Evolutionary conservation across 805 yeast genomes (phyloP).

Genomic region (Clavispora santaluciae): DNA sequence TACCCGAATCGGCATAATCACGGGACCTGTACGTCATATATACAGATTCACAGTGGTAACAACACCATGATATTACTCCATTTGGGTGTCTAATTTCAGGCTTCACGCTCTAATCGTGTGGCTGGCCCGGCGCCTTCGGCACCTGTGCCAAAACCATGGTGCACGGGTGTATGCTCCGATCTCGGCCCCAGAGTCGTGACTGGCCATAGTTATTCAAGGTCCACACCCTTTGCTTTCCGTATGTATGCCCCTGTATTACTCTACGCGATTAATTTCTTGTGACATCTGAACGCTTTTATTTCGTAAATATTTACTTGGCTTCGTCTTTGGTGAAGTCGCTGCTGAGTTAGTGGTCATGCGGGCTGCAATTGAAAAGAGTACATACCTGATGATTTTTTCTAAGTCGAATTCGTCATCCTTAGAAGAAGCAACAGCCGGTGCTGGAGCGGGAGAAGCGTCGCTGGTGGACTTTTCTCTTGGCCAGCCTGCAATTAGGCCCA

Average conservation of each 20-base stretch:
- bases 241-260: no score
- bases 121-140: no score
- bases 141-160: not conserved
- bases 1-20: not conserved
- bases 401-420: constrained; percentile 41
- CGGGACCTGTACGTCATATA: not conserved
- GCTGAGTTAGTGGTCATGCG: constrained; percentile 3
- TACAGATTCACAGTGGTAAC: not conserved
- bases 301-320: constrained; percentile 20
- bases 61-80: not conserved
- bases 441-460: constrained; percentile 20
- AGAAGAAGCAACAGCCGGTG: constrained; percentile 17
- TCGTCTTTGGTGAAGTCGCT: constrained; percentile 42
- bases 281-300: no score
- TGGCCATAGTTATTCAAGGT: no score
- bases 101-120: no score
- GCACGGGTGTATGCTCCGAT: not conserved
- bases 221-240: no score
- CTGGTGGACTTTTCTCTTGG: constrained; percentile 27
- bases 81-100: no score
- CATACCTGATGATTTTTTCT: constrained; percentile 41
- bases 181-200: no score
- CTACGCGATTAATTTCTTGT: no score
- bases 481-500: constrained; percentile 34
- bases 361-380: constrained; percentile 8